Evolutionary conservation across 202 grass and related monocot species (phyloP).

Genomic region (Saccharum hybrid): DNA sequence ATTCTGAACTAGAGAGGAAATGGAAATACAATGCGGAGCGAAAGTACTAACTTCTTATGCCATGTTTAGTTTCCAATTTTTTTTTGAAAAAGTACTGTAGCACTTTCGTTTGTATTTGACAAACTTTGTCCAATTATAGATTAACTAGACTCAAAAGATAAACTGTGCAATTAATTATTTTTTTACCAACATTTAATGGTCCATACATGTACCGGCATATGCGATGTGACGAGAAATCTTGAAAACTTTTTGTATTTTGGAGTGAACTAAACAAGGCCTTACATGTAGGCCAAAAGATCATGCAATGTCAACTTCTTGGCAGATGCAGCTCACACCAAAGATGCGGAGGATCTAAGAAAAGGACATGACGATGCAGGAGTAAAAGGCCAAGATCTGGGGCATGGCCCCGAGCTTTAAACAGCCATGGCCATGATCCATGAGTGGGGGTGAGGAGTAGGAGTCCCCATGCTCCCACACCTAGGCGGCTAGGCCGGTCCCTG

Average conservation of each 20-base stretch:
- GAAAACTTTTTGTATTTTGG: too few relatives aligned
- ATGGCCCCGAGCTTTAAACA: slow-evolving; percentile 50
- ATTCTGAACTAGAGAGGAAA: not conserved
- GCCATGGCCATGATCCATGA: slow-evolving; percentile 14
- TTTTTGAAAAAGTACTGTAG: too few relatives aligned
- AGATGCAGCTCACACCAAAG: slow-evolving; percentile 28
- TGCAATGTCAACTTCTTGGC: slow-evolving; percentile 16
- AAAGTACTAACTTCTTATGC: not conserved
- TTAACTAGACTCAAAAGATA: too few relatives aligned
- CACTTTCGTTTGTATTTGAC: too few relatives aligned
- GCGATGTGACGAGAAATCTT: too few relatives aligned
- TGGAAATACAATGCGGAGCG: not conserved
- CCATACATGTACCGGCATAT: too few relatives aligned
- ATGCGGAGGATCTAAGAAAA: slow-evolving; percentile 33
- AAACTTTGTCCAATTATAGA: too few relatives aligned
- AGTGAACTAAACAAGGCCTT: too few relatives aligned
- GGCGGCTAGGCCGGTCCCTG: slow-evolving; percentile 22
- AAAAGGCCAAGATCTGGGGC: slow-evolving; percentile 49
- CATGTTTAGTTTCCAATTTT: too few relatives aligned
- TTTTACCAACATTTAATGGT: too few relatives aligned
- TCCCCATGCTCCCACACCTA: slow-evolving; percentile 41
- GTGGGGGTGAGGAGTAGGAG: slow-evolving; percentile 5
- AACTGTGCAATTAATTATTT: too few relatives aligned
- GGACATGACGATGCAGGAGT: slow-evolving; percentile 27
- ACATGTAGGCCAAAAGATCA: not conserved